Percentiles rank a stretch among this genome's conserved stretches.
phyloP scores from a whole-genome alignment of 139 green algal genomes.

The Pedinophyceae sp. region DNA sequence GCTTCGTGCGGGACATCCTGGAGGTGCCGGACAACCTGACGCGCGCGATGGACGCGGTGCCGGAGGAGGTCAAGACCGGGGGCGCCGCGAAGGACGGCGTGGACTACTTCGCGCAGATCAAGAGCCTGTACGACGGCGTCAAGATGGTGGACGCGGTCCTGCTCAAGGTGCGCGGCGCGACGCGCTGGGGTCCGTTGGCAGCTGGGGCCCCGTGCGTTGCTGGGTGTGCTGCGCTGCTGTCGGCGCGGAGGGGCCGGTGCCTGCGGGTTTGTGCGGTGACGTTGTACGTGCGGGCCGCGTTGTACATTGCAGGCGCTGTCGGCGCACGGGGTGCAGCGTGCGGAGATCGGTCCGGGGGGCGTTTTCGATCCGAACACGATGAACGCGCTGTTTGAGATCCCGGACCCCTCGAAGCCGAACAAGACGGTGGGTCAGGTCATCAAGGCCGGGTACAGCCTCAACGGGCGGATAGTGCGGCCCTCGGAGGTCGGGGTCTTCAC shows the following conservation, averaged over 20 bases:
- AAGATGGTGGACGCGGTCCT: conserved; percentile 69
- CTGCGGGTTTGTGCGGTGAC: neutral
- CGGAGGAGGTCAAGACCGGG: conserved; percentile 14
- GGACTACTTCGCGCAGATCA: conserved; percentile 35
- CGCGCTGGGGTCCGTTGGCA: conserved; percentile 1
- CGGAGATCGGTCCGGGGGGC: neutral
- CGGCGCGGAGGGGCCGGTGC: neutral
- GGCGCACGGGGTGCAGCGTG: neutral
- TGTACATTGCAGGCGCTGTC: neutral
- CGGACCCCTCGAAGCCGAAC: conserved; percentile 23
- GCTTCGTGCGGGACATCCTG: conserved; percentile 69
- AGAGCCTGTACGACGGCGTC: conserved; percentile 65
- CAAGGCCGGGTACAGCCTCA: conserved; percentile 67
- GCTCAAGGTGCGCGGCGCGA: conserved; percentile 32
- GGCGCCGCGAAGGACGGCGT: conserved; percentile 17
- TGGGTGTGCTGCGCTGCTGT: neutral
- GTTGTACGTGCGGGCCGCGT: neutral
- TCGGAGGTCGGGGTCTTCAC: conserved; percentile 64
- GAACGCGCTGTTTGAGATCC: conserved; percentile 77
- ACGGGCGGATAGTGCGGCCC: conserved; percentile 58
- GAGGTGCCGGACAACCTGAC: conserved; percentile 92
- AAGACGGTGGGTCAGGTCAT: conserved; percentile 6
- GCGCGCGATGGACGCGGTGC: conserved; percentile 49
- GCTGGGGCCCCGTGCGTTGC: neutral
- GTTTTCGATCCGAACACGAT: conserved; percentile 90